Percentiles rank a stretch among this genome's conserved stretches.
These are phyloP conservation scores for Phytophthora litchii DNA, from an alignment of 352 stramenopile genomes.

Conservation along the genomic window DNA sequence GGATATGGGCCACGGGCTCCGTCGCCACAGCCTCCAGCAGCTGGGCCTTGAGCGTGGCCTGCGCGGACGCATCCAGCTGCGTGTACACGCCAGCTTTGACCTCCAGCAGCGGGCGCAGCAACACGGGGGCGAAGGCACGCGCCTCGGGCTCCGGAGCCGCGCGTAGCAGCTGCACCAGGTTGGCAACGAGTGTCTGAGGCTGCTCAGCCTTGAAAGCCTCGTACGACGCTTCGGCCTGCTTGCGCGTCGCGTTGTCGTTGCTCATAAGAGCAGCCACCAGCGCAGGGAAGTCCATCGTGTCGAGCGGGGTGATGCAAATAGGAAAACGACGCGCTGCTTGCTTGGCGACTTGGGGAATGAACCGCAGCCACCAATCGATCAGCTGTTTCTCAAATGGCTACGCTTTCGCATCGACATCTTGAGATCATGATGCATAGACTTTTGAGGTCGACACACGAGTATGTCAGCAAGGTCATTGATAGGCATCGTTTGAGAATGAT, in stretches of 20 bases:
- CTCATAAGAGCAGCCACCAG: conserved; percentile 79
- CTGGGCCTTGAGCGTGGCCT: conserved; percentile 68
- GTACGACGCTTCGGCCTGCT: conserved; percentile 81
- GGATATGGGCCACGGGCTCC: conserved; percentile 77
- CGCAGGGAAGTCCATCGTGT: conserved; percentile 70
- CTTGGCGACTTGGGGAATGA: conserved; percentile 30
- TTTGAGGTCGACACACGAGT: no score
- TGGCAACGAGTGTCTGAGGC: conserved; percentile 64
- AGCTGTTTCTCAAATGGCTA: conserved; percentile 38
- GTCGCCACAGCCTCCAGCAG: conserved; percentile 68
- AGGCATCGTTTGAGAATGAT: no score
- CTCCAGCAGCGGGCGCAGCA: conserved; percentile 80
- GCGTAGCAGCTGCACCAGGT: conserved; percentile 75
- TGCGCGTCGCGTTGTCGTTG: conserved; percentile 75
- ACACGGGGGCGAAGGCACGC: conserved; percentile 78
- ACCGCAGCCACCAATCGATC: conserved; percentile 26
- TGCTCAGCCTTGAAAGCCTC: conserved; percentile 69
- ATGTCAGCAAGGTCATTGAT: no score
- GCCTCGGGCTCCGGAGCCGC: conserved; percentile 56
- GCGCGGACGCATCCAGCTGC: conserved; percentile 56
- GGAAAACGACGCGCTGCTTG: not conserved
- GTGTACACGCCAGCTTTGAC: conserved; percentile 71
- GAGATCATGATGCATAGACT: no score
- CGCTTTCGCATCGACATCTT: no score
- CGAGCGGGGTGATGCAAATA: not conserved